Evolutionary conservation across 208 protist genomes (phyloP).

Genomic region (Crithidia acanthocephali): DNA sequence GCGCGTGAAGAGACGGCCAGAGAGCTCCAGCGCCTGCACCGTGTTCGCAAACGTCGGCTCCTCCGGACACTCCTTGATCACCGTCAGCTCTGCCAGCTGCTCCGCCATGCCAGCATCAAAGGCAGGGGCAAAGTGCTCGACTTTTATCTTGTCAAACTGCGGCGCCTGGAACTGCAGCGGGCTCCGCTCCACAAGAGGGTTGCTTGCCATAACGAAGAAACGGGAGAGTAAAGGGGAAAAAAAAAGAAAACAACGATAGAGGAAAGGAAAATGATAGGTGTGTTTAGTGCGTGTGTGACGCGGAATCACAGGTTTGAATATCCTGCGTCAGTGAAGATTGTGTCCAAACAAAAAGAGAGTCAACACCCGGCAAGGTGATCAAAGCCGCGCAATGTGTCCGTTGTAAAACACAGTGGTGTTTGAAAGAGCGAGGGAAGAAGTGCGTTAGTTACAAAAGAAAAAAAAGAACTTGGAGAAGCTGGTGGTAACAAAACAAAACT

Average conservation of each 20-base stretch:
- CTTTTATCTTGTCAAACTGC: constrained; percentile 42
- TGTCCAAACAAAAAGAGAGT: no score
- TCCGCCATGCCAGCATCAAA: constrained; percentile 50
- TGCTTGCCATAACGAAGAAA: constrained; percentile 24
- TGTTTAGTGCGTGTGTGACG: no score
- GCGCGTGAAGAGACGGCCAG: constrained; percentile 35
- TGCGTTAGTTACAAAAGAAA: no score
- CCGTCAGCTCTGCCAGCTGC: constrained; percentile 49
- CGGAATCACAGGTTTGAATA: no score
- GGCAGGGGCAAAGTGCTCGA: constrained; percentile 57
- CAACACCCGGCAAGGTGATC: no score
- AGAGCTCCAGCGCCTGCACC: constrained; percentile 48
- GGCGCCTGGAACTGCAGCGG: constrained; percentile 48
- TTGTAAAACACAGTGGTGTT: no score
- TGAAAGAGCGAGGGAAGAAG: no score
- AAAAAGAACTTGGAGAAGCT: no score
- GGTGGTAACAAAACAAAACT: no score
- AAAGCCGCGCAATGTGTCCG: not conserved
- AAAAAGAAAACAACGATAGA: not conserved
- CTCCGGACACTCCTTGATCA: constrained; percentile 38
- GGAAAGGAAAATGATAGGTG: not conserved
- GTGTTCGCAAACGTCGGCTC: constrained; percentile 61
- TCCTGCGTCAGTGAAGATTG: no score
- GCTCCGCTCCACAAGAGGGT: constrained; percentile 49
- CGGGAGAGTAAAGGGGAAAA: not conserved